Conservation (phyloP, 2,329 filamentous ascomycete species). For the Exophiala sideris region DNA sequence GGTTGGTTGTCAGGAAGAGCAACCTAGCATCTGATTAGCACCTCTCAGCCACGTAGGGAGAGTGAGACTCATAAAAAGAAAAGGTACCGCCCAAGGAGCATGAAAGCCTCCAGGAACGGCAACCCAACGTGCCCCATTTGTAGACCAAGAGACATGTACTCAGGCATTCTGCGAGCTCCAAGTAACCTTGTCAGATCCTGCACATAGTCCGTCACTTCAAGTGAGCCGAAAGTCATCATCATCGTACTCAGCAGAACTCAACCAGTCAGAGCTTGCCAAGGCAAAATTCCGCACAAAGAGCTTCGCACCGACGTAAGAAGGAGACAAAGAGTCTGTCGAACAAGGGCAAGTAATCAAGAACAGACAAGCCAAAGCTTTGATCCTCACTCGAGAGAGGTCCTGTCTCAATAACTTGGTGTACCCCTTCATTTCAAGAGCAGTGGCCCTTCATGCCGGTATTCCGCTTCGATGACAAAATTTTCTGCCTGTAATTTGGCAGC, state of each 20-base stretch:
- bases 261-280: constrained; percentile 7
- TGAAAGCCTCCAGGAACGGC: constrained; percentile 22
- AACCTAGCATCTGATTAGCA: constrained; percentile 12
- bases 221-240: constrained; percentile 22
- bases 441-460: constrained; percentile 3
- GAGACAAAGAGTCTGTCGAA: constrained; percentile 1
- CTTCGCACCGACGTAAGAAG: constrained; percentile 5
- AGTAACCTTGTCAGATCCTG: constrained; percentile 6
- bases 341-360: constrained; percentile 36
- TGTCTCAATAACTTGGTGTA: constrained; percentile 38
- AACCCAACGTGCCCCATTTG: background rate
- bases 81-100: constrained; percentile 18
- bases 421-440: constrained; percentile 11
- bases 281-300: constrained; percentile 16
- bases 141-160: constrained; percentile 6
- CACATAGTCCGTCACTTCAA: constrained; percentile 23
- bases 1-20: no score
- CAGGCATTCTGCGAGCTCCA: constrained; percentile 4
- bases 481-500: constrained; percentile 7
- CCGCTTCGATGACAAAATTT: constrained; percentile 1
- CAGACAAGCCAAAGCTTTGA: constrained; percentile 94
- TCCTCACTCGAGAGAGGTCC: constrained; percentile 90
- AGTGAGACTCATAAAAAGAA: constrained; percentile 29
- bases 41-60: constrained; percentile 6
- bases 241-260: constrained; percentile 9